phyloP scores from a whole-genome alignment of 2,329 filamentous ascomycete genomes.

The Aureobasidium mangrovei region DNA sequence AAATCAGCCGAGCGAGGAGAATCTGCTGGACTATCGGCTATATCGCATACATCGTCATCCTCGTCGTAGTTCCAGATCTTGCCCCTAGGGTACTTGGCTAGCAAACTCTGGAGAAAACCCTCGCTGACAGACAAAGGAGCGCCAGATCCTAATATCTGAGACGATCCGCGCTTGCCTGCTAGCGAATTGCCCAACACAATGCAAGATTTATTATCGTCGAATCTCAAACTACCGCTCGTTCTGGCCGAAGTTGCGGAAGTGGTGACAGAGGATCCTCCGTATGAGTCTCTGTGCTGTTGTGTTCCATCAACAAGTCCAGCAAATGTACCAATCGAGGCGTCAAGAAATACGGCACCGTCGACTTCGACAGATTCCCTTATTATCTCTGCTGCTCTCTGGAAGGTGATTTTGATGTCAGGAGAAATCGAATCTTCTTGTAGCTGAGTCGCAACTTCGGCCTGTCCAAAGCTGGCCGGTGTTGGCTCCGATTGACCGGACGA shows the following conservation, averaged over 20 bases:
- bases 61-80: slow-evolving; percentile 29
- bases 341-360: slow-evolving; percentile 37
- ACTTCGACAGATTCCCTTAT: slow-evolving; percentile 36
- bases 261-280: neutral
- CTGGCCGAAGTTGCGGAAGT: neutral
- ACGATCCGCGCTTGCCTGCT: neutral
- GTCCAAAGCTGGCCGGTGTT: neutral
- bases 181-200: slow-evolving; percentile 5
- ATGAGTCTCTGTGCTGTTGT: neutral
- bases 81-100: slow-evolving; percentile 26
- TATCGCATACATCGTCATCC: slow-evolving; percentile 17
- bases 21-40: neutral
- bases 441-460: neutral
- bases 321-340: slow-evolving; percentile 21
- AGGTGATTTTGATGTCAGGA: slow-evolving; percentile 23
- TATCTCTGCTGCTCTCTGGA: slow-evolving; percentile 37
- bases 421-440: slow-evolving; percentile 27
- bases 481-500: too few species aligned
- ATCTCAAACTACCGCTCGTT: neutral
- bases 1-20: neutral
- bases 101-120: slow-evolving; percentile 18
- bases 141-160: neutral
- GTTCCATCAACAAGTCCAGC: slow-evolving; percentile 15
- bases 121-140: slow-evolving; percentile 10
- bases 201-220: neutral